These are phyloP conservation scores for Fusarium sp. DNA, from an alignment of 2,329 filamentous ascomycete species.

Conservation along the genomic window DNA sequence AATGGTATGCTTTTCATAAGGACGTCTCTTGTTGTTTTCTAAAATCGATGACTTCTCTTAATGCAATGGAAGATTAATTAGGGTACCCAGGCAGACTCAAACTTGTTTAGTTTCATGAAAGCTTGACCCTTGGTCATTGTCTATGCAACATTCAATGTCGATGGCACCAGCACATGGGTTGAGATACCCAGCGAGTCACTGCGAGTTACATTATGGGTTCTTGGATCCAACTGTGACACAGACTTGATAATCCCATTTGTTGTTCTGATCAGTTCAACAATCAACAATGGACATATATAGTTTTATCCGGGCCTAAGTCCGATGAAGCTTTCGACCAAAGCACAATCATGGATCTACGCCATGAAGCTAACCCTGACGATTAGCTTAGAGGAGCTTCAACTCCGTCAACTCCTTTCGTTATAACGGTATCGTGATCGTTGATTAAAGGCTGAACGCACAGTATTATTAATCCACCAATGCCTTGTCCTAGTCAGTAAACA, in stretches of 20 bases:
- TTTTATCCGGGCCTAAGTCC: neutral
- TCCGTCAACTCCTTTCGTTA: neutral
- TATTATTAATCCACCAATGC: neutral
- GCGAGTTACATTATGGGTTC: neutral
- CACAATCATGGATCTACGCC: slow-evolving; percentile 10
- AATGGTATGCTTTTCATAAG: neutral
- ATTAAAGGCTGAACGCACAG: neutral
- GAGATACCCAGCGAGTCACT: neutral
- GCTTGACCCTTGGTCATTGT: neutral
- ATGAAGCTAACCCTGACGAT: slow-evolving; percentile 13
- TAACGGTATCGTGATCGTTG: neutral
- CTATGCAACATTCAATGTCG: neutral
- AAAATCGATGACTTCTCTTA: neutral
- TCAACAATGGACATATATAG: neutral
- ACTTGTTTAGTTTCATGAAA: neutral
- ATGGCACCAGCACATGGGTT: neutral
- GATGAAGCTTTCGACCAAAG: neutral
- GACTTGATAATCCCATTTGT: too few species aligned
- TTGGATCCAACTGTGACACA: neutral
- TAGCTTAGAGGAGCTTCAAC: neutral
- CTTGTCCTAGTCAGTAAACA: neutral
- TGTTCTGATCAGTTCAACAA: neutral
- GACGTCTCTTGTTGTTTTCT: neutral
- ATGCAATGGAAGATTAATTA: neutral
- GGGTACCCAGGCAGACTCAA: neutral